Conservation (phyloP, 2,329 filamentous ascomycete genomes). For the Venturia pyrina region DNA sequence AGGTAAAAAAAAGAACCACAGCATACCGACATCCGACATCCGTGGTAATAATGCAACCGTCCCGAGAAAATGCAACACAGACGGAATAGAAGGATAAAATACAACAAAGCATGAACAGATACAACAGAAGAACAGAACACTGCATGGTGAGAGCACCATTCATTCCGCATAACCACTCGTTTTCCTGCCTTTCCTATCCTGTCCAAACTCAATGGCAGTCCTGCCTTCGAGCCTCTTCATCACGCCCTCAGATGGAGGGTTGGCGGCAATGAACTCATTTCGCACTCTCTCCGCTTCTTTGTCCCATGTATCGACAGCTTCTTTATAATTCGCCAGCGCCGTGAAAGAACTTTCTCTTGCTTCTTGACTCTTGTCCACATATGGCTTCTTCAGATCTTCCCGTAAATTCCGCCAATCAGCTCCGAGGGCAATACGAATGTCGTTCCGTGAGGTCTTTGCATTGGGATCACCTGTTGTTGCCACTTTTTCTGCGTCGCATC, state of each 20-base stretch:
- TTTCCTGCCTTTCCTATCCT: constrained; percentile 18
- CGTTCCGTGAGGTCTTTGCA: constrained; percentile 57
- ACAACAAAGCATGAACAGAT: not conserved
- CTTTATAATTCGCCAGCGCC: constrained; percentile 49
- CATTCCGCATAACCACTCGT: constrained; percentile 5
- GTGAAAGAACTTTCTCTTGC: constrained; percentile 44
- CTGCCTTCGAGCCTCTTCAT: constrained; percentile 20
- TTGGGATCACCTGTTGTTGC: constrained; percentile 54
- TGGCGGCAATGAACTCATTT: constrained; percentile 30
- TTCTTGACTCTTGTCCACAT: constrained; percentile 60
- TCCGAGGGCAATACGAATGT: constrained; percentile 76
- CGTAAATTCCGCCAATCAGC: constrained; percentile 80
- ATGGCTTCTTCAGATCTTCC: constrained; percentile 64
- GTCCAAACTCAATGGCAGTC: constrained; percentile 29
- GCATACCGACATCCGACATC: not conserved
- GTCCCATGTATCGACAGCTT: constrained; percentile 63
- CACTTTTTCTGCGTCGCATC: constrained; percentile 58
- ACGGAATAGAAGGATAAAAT: not conserved
- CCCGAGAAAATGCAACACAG: not conserved
- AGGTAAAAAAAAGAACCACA: not conserved
- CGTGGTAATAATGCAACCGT: constrained; percentile 1
- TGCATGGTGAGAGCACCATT: not conserved
- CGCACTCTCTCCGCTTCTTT: constrained; percentile 44
- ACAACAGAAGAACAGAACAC: not conserved
- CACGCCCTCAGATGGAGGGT: constrained; percentile 21